Evolutionary conservation across 148 eudicot species (phyloP), one percentile per base, ranked within the genome.

Genomic region (Suaeda aralocaspica): DNA sequence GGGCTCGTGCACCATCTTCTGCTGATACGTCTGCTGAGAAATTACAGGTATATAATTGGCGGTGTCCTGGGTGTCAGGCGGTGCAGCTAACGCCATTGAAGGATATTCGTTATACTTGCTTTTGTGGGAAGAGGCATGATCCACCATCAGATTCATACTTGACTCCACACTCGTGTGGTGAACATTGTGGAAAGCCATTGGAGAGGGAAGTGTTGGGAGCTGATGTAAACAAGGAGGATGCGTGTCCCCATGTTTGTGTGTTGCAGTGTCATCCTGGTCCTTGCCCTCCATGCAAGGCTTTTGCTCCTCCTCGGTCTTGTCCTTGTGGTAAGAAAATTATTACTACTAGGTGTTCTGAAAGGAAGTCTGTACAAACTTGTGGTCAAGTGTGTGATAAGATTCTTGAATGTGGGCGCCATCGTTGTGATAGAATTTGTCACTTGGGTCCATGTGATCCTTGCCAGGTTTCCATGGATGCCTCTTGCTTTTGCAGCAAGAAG

Each of bases 261-360:
- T 62, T 94, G 78, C 97, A 91, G 68, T 94, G 99, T 73, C 97
- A 94, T 59, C 97, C 93, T 69, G 99, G 97, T 46, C 99, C 97
- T 26, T 94, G 96, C 68, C 91, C 96, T 0, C 97, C 97, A 62
- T 94, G 97, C 70, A 91, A 87, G 91, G 97, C 91, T 42, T 94
- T 94, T 86, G 97, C 96, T 22, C 96, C 96, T 18, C 97, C 96
- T 7, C 76, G 87, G 30, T 64, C 69, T 33, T 94, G 99, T 66
- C 96, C 93, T 36, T 94, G 93, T 76, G 93, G 90, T 68, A 94
- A 94, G 84, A 79, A 94, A 59, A 73, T 84, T 18, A 81, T 89
- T 46, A 83, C 96, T 11, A 84, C 90, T 21, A 81, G 97, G 80
- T 94, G 99, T 77, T 82, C 88, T 52, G 96, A 94, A 58, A 76